Conservation (phyloP, 768 basidiomycete genomes). For the Lactarius hengduanensis region DNA sequence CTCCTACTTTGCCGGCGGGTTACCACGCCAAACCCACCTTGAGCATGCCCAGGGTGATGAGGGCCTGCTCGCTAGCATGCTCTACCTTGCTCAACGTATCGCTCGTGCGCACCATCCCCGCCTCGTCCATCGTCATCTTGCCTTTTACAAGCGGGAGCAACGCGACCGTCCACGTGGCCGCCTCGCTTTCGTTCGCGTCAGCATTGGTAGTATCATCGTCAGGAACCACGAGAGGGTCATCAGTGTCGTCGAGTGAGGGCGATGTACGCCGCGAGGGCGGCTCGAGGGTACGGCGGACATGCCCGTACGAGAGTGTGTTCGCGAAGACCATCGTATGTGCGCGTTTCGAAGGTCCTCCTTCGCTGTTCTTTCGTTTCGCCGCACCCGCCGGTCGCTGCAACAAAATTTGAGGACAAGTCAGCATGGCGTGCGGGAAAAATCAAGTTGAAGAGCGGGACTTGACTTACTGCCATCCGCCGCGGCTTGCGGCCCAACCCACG, state of each 20-base stretch:
- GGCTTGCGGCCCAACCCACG: constrained; percentile 28
- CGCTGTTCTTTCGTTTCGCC: background rate
- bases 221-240: background rate
- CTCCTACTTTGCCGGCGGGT: background rate
- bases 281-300: constrained; percentile 6
- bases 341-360: too few relatives aligned
- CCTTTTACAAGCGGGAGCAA: constrained; percentile 23
- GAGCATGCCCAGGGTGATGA: constrained; percentile 1
- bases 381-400: constrained; percentile 12
- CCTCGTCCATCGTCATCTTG: constrained; percentile 5
- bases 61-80: background rate
- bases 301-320: constrained; percentile 1
- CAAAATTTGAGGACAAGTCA: background rate
- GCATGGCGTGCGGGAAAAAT: background rate
- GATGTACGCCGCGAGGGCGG: constrained; percentile 2
- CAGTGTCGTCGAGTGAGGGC: background rate
- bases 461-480: constrained; percentile 14
- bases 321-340: background rate
- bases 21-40: constrained; percentile 9
- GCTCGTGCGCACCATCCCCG: constrained; percentile 7
- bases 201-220: background rate
- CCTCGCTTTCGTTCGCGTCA: background rate
- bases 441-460: background rate
- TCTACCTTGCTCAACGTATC: constrained; percentile 10
- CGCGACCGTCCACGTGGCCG: constrained; percentile 16